phyloP scores from a whole-genome alignment of 2,329 filamentous ascomycete genomes.

The Ophiocordyceps robertsii region DNA sequence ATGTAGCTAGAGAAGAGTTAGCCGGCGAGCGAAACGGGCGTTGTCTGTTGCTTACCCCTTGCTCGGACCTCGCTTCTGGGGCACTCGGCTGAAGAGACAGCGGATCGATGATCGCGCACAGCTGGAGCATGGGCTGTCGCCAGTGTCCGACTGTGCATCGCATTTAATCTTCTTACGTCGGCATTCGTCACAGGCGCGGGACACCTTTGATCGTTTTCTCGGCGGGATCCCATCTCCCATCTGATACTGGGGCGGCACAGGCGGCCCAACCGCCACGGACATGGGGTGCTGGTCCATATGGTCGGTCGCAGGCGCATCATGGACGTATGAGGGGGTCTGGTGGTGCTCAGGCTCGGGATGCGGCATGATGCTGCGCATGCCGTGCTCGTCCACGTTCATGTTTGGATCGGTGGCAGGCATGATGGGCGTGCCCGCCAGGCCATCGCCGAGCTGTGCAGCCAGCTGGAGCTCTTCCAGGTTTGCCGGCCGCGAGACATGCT shows the following conservation, averaged over 20 bases:
- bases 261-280: conserved; percentile 21
- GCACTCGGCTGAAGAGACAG: conserved; percentile 77
- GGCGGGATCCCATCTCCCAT: conserved; percentile 49
- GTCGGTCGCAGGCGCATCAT: conserved; percentile 21
- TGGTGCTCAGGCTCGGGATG: conserved; percentile 25
- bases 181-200: conserved; percentile 79
- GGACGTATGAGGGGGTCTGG: conserved; percentile 21
- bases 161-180: conserved; percentile 84
- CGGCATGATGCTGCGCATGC: conserved; percentile 29
- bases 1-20: conserved; percentile 51
- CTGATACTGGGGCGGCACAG: conserved; percentile 23
- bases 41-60: conserved; percentile 49
- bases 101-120: conserved; percentile 63
- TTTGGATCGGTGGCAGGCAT: conserved; percentile 33
- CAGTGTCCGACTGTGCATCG: conserved; percentile 63
- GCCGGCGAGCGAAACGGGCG: not conserved
- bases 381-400: conserved; percentile 28
- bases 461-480: conserved; percentile 44
- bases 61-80: conserved; percentile 77
- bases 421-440: conserved; percentile 32
- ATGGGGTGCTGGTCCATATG: conserved; percentile 22
- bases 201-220: conserved; percentile 73
- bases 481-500: conserved; percentile 26
- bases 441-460: conserved; percentile 43
- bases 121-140: conserved; percentile 64